Base-by-base conservation (phyloP, 2,329 filamentous ascomycete species). In the Arachnomyces sp. region DNA sequence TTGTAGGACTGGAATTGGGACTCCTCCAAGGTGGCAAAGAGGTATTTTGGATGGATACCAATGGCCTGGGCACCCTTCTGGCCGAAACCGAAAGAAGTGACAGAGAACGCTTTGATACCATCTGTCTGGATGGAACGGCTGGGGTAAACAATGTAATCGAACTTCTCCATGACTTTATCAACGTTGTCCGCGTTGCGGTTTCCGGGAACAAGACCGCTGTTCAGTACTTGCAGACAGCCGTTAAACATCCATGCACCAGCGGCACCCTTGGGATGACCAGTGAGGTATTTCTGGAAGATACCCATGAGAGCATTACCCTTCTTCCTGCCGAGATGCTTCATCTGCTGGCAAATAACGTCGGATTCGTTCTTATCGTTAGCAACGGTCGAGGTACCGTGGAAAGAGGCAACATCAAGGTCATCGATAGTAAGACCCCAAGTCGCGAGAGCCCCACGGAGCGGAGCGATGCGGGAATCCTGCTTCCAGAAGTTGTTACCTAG, bases 401-500 rank as follows among this genome's bases (percentile, higher is more conserved):
- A 47, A 1, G 56, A 63, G 2, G 54, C 61, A 4, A 68, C 55
- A 8, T 45, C 42, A 14, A 69, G 44, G 38, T 69, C 65, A 43
- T 68, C 59, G 17, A 64, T 49, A 0, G 56, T 57, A 1, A 68
- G 45, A 15, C 55, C 55, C 60, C 61, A 67, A 2, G 51, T 50
- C 2, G 62, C 57, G 1, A 68, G 52, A 1, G 61, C 54, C 9
- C 50, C 60, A 3, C 57, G 51, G n/a, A 68, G 38, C 1, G 63
- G 62, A 6, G 62, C 54, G 15, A 66, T 98, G 57, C 80, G 82
- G 32, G 87, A 73, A 61, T 98, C 90, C 57, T 86, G 82, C 75
- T 92, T 95, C 92, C 93, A 98, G 79, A 98, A 98, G 69, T 85
- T 88, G 75, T 98, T 98, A 61, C 93, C 92, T 53, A 95, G 78